Percentiles rank a stretch among this genome's conserved stretches.
Evolutionary conservation across 306 rosid species (phyloP).

Genomic region (Gynostemma pentaphyllum): DNA sequence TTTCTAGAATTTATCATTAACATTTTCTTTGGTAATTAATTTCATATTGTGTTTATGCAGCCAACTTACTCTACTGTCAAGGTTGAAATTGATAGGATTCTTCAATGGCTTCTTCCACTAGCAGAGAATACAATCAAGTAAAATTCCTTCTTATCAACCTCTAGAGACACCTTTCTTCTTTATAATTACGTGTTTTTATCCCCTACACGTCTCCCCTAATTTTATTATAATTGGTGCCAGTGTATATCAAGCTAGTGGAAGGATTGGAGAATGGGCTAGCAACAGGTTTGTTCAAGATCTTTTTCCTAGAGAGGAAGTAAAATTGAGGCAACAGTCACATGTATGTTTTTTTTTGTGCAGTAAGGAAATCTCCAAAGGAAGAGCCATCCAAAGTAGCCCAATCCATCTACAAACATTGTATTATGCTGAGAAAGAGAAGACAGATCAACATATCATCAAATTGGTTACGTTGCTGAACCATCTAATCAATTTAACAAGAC

Average conservation of each 20-base stretch:
- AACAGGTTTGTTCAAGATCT: slow-evolving; percentile 32
- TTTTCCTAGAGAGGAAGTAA: neutral
- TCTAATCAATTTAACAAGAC: slow-evolving; percentile 42
- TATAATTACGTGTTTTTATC: neutral
- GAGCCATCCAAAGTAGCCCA: slow-evolving; percentile 25
- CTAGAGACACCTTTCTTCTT: neutral
- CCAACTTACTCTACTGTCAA: slow-evolving; percentile 37
- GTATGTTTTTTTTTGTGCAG: slow-evolving; percentile 31
- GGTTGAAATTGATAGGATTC: slow-evolving; percentile 65
- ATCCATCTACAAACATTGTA: slow-evolving; percentile 77
- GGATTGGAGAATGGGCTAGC: slow-evolving; percentile 97
- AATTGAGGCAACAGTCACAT: neutral
- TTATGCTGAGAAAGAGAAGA: slow-evolving; percentile 64
- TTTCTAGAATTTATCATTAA: too few relatives aligned
- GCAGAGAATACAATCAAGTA: slow-evolving; percentile 75
- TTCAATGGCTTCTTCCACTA: slow-evolving; percentile 71
- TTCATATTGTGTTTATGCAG: slow-evolving; percentile 30
- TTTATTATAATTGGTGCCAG: slow-evolving; percentile 35
- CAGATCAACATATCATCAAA: slow-evolving; percentile 52
- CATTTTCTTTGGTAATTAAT: neutral
- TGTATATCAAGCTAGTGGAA: slow-evolving; percentile 88
- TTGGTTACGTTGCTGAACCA: slow-evolving; percentile 62
- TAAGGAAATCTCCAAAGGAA: slow-evolving; percentile 37
- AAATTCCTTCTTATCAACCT: neutral
- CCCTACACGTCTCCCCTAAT: neutral